Evolutionary conservation across 306 rosid genomes (phyloP), one percentile per base, ranked within the genome.

Genomic region (Dalbergia oliveri): DNA sequence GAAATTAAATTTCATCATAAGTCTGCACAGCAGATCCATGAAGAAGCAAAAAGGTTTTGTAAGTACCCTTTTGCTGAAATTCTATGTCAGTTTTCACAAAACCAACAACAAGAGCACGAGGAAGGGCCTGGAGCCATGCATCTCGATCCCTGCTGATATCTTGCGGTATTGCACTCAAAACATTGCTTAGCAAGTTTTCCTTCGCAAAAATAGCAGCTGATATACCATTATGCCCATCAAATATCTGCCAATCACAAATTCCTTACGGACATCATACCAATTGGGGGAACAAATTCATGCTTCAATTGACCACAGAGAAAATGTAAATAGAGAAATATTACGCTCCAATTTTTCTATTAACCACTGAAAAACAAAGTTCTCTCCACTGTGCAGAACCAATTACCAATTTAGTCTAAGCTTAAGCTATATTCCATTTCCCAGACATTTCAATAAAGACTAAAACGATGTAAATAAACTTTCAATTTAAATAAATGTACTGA

Each of bases 11-110:
- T 73, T 72, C 60, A 79, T 66, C 43, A 44, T 50, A 73, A 60
- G 79, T n/a, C 12, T 34, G 57, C 68, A 69, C 34, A 54, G n/a
- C 67, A 83, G 71, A 64, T 16, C 57, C 3, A 35, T 19, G 58
- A 76, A 65, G 11, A 34, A 13, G 45, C 34, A 16, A 44, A 65
- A 64, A 54, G 53, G 61, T 49, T 62, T 43, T 3, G 77, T 6
- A 65, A 10, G 56, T 67, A 88, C 99, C 99, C 82, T 91, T 95
- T 80, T 93, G 95, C 87, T 95, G 99, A 86, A 95, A 93, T 88
- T 95, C 99, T 47, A 88, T 95, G 86, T 95, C 99, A 72, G 99
- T 91, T 91, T 95, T 95, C 78, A 95, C 98, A 81, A 95, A 95
- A 73, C 98, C 97, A 49, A 91, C 99, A 76, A 95, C 99, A 78